Percentiles rank a stretch among this genome's conserved stretches.
phyloP scores from a whole-genome alignment of 495 filamentous ascomycete genomes.

The Hyaloscypha hepaticicola region DNA sequence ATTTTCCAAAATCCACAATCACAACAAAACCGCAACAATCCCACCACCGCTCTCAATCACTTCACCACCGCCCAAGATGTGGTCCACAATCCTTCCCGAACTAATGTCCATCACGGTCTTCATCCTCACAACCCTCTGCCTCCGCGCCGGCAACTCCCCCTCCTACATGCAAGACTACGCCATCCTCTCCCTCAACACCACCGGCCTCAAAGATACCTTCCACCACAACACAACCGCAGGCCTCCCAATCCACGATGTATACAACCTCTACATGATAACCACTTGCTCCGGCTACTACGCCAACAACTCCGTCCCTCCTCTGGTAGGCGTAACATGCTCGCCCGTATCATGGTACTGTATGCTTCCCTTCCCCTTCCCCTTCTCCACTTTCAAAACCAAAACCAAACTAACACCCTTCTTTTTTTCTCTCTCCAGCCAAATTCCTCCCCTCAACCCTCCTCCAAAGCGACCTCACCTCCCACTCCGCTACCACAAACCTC shows the following conservation, averaged over 20 bases:
- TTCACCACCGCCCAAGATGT: constrained; percentile 3
- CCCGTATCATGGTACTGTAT: background rate
- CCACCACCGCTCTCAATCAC: background rate
- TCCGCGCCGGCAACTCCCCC: constrained; percentile 3
- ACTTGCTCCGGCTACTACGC: constrained; percentile 9
- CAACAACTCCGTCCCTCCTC: background rate
- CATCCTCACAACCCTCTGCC: constrained; percentile 11
- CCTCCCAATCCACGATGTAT: constrained; percentile 16
- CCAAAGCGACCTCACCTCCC: background rate
- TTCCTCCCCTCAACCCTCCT: constrained; percentile 11
- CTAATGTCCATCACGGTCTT: constrained; percentile 10
- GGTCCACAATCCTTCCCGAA: constrained; percentile 13
- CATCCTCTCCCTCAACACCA: constrained; percentile 11
- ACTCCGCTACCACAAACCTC: background rate
- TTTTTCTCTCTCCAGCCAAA: constrained; percentile 4
- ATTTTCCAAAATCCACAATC: background rate
- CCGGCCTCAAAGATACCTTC: constrained; percentile 2
- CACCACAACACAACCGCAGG: background rate
- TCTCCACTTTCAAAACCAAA: background rate
- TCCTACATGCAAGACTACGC: constrained; percentile 1
- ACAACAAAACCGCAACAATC: background rate
- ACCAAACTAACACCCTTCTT: background rate
- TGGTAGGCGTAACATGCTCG: background rate
- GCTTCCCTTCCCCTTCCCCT: background rate
- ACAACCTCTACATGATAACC: constrained; percentile 11